Base-by-base conservation (phyloP, 2,329 filamentous ascomycete species). In the Coniosporium tulheliwenetii region DNA sequence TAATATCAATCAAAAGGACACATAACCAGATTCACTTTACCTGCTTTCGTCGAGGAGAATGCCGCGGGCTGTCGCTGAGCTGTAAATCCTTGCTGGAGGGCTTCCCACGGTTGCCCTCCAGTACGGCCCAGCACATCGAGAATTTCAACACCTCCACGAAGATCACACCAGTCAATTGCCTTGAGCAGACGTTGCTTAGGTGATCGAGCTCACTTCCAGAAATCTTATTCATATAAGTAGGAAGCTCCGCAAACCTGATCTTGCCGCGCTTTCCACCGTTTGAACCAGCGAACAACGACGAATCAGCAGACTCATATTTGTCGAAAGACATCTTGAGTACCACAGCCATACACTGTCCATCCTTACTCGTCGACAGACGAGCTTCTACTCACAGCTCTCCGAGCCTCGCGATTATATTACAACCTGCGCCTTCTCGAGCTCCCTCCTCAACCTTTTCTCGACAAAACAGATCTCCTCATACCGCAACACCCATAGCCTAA, bases 1-100 rank as follows among this genome's bases (percentile, higher is more conserved):
- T 56, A 48, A 26, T 50, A 46, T 40, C 45, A 44, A 45, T 45
- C 42, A 43, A 49, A 46, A 51, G 47, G 41, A 43, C 35, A 44
- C 39, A 50, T 39, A 50, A 47, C 33, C 50, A 54, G 50, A 31
- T 44, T 51, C 49, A 38, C 52, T 41, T 41, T 39, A 49, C 52
- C 39, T 32, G 41, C 53, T 54, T 55, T 61, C 62, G 60, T 64
- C 62, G 61, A 63, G 58, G 48, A 45, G 62, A 57, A 64, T 65
- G 62, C 60, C 60, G 51, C 60, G 61, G 61, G 61, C 61, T 51
- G 56, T 63, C 60, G 59, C 59, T 63, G 61, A 60, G 81, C 83
- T 89, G 81, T 93, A 86, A 87, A 85, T 75, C 66, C 74, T 63
- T 78, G 79, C 81, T 86, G 77, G 79, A 79, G 77, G 75, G 70